Evolutionary conservation across 2,329 filamentous ascomycete species (phyloP), one percentile per base, ranked within the genome.

Genomic region (Emergomyces orientalis): DNA sequence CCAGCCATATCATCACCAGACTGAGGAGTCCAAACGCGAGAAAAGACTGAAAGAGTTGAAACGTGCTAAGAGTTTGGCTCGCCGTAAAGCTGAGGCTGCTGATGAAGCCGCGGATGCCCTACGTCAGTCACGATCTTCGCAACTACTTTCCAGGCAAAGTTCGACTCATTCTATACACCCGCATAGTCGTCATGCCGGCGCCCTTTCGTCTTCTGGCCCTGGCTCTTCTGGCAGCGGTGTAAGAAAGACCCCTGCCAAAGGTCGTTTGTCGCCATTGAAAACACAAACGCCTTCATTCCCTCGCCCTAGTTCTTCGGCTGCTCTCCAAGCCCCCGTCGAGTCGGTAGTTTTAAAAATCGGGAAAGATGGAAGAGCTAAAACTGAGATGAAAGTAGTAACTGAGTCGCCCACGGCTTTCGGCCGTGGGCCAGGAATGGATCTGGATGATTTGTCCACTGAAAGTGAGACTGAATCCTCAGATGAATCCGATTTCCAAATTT

Each of bases 1-100:
- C 54, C 78, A 79, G 52, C 79, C 79, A 0, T 81, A 81, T 65
- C 75, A 80, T 56, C 77, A 81, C 64, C 79, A 81, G 63, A 75
- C 76, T 0, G 77, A 80, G 67, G 79, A 80, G 64, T 79, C 75
- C 2, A 78, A 76, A 64, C 73, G 78, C 58, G 78, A 74, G 62
- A 68, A 69, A 57, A 64, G 67, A 63, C 30, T 63, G 45, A 65
- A 78, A 63, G 71, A 76, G 61, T 66, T 77, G 32, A 73, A 71
- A 30, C 74, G 74, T 39, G 67, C 70, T 3, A 73, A 73, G 58
- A 72, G 68, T 45, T 63, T 72, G 39, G 65, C 66, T 27, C 71
- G 71, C 4, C 67, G 69, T 25, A 63, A 70, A 27, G 66, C 69
- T 4, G 72, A 66, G 6, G 67, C 68, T 27, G 68, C 68, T n/a